Conservation (phyloP, 2,329 filamentous ascomycete species). For the Cordyceps tenuipes region DNA sequence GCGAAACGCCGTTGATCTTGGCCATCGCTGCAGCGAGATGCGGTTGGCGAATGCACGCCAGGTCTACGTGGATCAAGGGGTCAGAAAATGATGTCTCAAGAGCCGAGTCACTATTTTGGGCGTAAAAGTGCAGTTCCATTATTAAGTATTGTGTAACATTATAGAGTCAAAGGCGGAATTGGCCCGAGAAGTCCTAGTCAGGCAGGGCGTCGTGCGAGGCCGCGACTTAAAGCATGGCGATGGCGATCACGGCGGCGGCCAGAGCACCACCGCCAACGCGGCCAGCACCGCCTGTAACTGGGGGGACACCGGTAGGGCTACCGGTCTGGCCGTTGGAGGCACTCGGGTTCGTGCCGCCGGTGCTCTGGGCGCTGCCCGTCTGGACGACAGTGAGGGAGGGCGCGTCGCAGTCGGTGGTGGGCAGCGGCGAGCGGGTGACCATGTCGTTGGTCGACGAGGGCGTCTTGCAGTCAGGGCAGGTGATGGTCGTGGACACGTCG, state of each 20-base stretch:
- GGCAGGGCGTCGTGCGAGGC: neutral
- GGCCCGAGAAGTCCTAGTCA: neutral
- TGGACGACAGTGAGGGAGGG: constrained; percentile 10
- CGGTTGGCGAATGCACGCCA: too few relatives aligned
- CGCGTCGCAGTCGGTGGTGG: constrained; percentile 10
- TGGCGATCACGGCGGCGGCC: neutral
- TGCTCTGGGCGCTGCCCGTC: constrained; percentile 1
- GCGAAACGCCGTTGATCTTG: too few relatives aligned
- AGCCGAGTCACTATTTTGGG: too few relatives aligned
- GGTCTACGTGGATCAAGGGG: too few relatives aligned
- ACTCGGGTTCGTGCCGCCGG: constrained; percentile 10
- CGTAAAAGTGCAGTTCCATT: too few relatives aligned
- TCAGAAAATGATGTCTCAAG: too few relatives aligned
- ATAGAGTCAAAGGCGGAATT: too few relatives aligned
- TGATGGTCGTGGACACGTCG: constrained; percentile 2
- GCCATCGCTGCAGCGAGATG: too few relatives aligned
- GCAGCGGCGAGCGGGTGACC: constrained; percentile 12
- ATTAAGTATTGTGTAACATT: too few relatives aligned
- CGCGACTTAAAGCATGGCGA: neutral
- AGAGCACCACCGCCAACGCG: neutral
- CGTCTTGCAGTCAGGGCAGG: constrained; percentile 10
- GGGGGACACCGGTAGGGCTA: neutral
- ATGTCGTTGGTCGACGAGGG: constrained; percentile 12
- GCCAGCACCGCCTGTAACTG: neutral
- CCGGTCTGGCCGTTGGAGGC: neutral